Percentiles rank a stretch among this genome's conserved stretches.
Evolutionary conservation across 1,284 basidiomycete species (phyloP).

Genomic region (Puccinia coronata): DNA sequence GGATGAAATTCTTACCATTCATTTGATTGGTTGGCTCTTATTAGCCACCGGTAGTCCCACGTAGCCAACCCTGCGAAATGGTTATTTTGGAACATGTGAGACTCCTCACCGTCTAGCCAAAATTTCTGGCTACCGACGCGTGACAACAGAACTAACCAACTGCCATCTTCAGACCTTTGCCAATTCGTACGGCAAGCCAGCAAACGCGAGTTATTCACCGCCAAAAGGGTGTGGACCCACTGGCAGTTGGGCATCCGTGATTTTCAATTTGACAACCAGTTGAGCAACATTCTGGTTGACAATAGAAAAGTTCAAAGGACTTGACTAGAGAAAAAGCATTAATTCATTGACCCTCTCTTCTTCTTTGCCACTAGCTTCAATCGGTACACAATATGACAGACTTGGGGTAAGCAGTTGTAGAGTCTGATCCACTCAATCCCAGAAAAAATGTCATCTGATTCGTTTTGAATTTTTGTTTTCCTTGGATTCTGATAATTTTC

Average conservation of each 20-base stretch:
- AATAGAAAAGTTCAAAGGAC: background rate
- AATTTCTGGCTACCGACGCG: background rate
- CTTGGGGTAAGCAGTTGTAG: constrained; percentile 7
- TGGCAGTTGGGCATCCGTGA: constrained; percentile 47
- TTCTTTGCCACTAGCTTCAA: constrained; percentile 22
- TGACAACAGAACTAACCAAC: background rate
- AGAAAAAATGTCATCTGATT: background rate
- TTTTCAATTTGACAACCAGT: constrained; percentile 44
- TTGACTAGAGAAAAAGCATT: background rate
- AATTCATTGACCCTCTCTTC: background rate
- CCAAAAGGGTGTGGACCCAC: constrained; percentile 22
- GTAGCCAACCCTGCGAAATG: constrained; percentile 1
- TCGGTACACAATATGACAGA: constrained; percentile 45
- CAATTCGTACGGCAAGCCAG: constrained; percentile 35
- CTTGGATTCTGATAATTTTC: too few species aligned
- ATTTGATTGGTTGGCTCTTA: background rate
- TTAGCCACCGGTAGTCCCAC: constrained; percentile 43
- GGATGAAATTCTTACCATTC: background rate
- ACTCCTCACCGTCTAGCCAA: constrained; percentile 8
- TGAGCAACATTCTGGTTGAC: background rate
- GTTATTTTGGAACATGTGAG: constrained; percentile 36
- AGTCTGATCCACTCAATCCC: too few species aligned
- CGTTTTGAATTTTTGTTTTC: background rate
- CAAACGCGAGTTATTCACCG: constrained; percentile 5
- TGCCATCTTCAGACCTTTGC: constrained; percentile 30